Conservation (phyloP, 2,329 filamentous ascomycete species). For the Aureobasidium namibiae region DNA sequence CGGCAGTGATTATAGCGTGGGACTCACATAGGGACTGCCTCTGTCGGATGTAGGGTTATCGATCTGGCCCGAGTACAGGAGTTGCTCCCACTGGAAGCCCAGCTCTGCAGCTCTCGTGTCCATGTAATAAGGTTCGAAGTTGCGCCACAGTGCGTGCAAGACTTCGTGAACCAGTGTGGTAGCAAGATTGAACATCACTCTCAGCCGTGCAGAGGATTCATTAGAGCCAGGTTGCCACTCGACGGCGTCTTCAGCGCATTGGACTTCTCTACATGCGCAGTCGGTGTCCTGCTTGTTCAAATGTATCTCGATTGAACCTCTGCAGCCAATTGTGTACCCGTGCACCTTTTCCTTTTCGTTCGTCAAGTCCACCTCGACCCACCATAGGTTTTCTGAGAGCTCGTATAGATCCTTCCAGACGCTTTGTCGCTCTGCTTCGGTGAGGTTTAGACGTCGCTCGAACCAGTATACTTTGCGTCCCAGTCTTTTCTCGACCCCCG, state of each 20-base stretch:
- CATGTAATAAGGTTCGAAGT: neutral
- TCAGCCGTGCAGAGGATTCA: neutral
- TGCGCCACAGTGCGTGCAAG: neutral
- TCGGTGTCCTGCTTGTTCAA: neutral
- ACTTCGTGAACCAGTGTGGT: slow-evolving; percentile 6
- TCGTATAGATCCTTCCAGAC: neutral
- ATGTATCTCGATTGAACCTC: neutral
- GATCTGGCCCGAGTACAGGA: neutral
- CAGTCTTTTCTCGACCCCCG: neutral
- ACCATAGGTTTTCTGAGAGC: neutral
- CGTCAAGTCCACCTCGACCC: neutral
- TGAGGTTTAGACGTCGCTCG: neutral
- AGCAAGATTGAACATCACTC: neutral
- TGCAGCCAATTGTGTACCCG: neutral
- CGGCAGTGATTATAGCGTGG: too few species aligned
- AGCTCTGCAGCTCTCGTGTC: neutral
- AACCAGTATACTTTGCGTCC: neutral
- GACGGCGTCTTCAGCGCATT: neutral
- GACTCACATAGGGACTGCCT: neutral
- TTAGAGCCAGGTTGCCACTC: neutral
- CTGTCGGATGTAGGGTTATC: neutral
- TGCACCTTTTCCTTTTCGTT: neutral
- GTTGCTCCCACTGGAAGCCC: neutral
- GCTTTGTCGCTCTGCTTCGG: neutral
- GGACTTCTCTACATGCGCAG: neutral